Conservation (phyloP, 306 rosid species). For the Coriaria nepalensis region DNA sequence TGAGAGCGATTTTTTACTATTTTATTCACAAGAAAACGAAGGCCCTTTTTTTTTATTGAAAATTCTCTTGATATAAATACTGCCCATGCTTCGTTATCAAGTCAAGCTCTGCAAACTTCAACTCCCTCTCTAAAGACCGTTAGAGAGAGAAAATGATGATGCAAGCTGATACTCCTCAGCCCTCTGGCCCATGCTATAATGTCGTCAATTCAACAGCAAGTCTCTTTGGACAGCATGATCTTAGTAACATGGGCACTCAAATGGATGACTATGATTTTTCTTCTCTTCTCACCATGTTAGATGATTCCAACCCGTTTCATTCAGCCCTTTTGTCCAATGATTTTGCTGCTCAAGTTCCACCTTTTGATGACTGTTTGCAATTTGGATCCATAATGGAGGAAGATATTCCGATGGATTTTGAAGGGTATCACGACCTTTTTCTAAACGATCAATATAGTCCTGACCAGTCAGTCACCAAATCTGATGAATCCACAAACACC, state of each 20-base stretch:
- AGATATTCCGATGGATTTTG: slow-evolving; percentile 19
- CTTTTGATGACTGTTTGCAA: slow-evolving; percentile 22
- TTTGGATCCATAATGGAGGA: slow-evolving; percentile 23
- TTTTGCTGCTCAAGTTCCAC: slow-evolving; percentile 7
- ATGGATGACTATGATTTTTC: slow-evolving; percentile 19
- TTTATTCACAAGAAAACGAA: too few species aligned
- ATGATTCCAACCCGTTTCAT: slow-evolving; percentile 11
- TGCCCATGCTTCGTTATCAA: background rate
- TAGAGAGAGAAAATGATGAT: slow-evolving; percentile 14
- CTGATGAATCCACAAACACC: slow-evolving; percentile 24
- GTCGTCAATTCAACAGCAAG: slow-evolving; percentile 21
- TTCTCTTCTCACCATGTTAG: slow-evolving; percentile 12
- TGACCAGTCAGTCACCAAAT: slow-evolving; percentile 19
- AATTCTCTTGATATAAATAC: too few species aligned
- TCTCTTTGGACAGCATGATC: slow-evolving; percentile 14
- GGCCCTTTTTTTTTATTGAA: too few species aligned
- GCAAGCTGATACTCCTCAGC: slow-evolving; percentile 21
- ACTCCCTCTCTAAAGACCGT: background rate
- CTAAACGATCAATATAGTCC: slow-evolving; percentile 35
- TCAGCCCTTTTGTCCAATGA: slow-evolving; percentile 15
- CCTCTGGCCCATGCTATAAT: slow-evolving; percentile 23
- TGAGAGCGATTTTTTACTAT: too few species aligned
- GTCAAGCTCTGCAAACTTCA: too few species aligned
- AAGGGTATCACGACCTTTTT: slow-evolving; percentile 19
- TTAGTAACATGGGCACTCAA: slow-evolving; percentile 18